Percentiles rank a stretch among this genome's conserved stretches.
phyloP scores from a whole-genome alignment of 352 stramenopile species.

The Phytophthora ramorum region DNA sequence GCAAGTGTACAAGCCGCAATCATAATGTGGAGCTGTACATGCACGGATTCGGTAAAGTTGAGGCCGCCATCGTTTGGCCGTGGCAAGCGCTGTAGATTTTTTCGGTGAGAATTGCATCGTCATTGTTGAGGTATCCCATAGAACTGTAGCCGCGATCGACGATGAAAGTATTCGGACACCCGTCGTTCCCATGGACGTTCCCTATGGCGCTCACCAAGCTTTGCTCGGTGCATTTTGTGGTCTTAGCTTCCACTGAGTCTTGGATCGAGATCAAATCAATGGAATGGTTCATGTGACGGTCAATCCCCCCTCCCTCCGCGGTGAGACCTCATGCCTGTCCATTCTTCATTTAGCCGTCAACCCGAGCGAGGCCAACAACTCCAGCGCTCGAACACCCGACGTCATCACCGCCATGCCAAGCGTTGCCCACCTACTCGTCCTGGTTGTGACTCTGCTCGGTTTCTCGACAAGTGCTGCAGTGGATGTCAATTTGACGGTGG shows the following conservation, averaged over 20 bases:
- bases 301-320: neutral
- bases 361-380: neutral
- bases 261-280: slow-evolving; percentile 11
- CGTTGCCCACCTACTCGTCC: slow-evolving; percentile 7
- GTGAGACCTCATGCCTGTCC: neutral
- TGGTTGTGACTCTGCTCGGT: slow-evolving; percentile 18
- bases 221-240: slow-evolving; percentile 15
- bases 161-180: slow-evolving; percentile 15
- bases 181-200: slow-evolving; percentile 21
- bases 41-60: neutral
- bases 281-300: neutral
- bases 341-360: slow-evolving; percentile 33
- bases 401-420: slow-evolving; percentile 10
- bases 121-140: neutral
- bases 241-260: neutral
- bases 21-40: neutral
- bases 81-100: neutral
- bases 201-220: slow-evolving; percentile 32
- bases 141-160: slow-evolving; percentile 13
- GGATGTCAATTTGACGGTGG: slow-evolving; percentile 5
- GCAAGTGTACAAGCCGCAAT: neutral
- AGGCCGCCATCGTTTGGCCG: neutral
- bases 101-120: slow-evolving; percentile 13
- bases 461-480: slow-evolving; percentile 9
- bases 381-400: neutral